Conservation (phyloP, 2,329 filamentous ascomycete species). For the Cercospora sojina region DNA sequence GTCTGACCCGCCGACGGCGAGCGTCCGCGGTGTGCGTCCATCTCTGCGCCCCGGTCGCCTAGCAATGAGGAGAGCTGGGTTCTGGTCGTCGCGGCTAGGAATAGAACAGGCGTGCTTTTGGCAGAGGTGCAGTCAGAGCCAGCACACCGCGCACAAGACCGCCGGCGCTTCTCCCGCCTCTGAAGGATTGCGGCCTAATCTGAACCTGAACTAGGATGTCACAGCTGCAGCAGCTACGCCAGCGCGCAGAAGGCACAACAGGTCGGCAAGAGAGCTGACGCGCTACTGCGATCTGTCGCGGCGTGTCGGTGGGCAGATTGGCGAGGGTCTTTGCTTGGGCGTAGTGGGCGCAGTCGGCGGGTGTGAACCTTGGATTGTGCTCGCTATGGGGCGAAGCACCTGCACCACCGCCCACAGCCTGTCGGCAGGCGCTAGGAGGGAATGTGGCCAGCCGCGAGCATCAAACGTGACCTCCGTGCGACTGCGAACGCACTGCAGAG, state of each 20-base stretch:
- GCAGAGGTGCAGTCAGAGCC: conserved; percentile 3
- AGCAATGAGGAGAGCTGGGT: conserved; percentile 1
- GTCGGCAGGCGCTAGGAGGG: neutral
- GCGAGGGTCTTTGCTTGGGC: neutral
- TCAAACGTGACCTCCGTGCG: neutral
- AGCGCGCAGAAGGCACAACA: neutral
- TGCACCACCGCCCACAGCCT: neutral
- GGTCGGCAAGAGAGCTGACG: neutral
- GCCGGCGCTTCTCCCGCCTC: conserved; percentile 10
- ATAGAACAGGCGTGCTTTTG: conserved; percentile 17
- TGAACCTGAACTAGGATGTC: conserved; percentile 6
- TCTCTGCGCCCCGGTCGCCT: conserved; percentile 14
- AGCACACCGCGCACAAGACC: neutral
- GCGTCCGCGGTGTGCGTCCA: conserved; percentile 28
- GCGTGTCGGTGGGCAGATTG: neutral
- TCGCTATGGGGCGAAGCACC: conserved; percentile 1
- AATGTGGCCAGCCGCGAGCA: neutral
- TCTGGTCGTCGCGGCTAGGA: conserved; percentile 13
- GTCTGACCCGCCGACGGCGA: conserved; percentile 32
- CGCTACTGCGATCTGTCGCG: neutral
- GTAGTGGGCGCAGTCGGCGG: conserved; percentile 9
- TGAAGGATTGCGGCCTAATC: conserved; percentile 13
- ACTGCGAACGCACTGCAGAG: neutral
- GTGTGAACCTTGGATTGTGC: neutral
- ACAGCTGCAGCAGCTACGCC: neutral